Base-by-base conservation (phyloP, 768 basidiomycete genomes). In the Auriscalpium orientale region DNA sequence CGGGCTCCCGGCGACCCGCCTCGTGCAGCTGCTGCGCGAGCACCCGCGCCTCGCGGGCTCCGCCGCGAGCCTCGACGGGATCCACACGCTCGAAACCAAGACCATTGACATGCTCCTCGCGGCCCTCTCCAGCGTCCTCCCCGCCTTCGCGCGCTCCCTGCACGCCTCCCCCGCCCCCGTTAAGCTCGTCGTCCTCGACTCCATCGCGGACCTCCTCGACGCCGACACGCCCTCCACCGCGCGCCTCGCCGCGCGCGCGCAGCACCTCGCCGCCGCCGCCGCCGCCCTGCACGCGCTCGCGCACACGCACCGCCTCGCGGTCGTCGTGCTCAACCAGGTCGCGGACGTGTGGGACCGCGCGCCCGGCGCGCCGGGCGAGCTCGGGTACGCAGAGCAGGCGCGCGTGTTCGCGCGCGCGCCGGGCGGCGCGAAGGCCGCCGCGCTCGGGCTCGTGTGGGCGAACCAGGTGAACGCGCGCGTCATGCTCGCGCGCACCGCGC, bases 301-400 rank as follows among this genome's bases (percentile, higher is more conserved):
- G 0, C 73, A 71, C 61, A 73, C 72, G 54, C 74, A 88, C 64
- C 71, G 75, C 34, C 67, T 95, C 21, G 90, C 90, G 0, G 74
- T 98, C 20, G 70, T 98, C 21, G 83, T 97, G 49, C 71, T 98
- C 51, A 98, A 98, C 71, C 91, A 95, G 69, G 93, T 95, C 6
- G 76, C 82, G 15, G 92, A 95, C 66, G 83, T 81, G n/a, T 85
- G 91, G 57, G 70, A 81, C 13, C 51, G 57, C 7, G 55, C 61
- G 18, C 33, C 58, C 34, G 58, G 67, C 45, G 58, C 57, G 4
- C 64, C 63, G 3, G 67, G 65, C 5, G 75, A 77, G 37, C 70
- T 89, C 34, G 56, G 79, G 9, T 97, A 95, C 65, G 75, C 77
- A 4, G 79, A 82, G 18, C 92, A 95, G 64, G 77, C 85, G 3